Conservation (phyloP, 352 stramenopile genomes). For the Phytophthora syringae region DNA sequence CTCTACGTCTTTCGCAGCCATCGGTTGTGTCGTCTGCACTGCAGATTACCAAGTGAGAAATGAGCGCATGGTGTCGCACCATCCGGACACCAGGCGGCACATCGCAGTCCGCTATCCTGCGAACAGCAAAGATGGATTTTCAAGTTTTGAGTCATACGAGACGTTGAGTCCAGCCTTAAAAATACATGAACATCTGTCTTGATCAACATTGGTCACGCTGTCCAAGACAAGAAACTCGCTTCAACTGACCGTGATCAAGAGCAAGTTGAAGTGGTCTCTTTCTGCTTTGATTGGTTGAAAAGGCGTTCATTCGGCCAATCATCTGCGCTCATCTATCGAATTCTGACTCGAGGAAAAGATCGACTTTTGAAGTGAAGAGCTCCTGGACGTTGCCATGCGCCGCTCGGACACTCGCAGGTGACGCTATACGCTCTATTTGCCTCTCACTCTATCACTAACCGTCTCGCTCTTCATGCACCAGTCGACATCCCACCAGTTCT, state of each 20-base stretch:
- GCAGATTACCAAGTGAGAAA: conserved; percentile 20
- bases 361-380: conserved; percentile 22
- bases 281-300: conserved; percentile 11
- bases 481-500: conserved; percentile 6
- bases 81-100: conserved; percentile 7
- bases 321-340: conserved; percentile 5
- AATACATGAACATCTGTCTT: too few relatives aligned
- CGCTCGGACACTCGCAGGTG: conserved; percentile 30
- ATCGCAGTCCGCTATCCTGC: conserved; percentile 19
- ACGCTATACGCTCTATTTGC: neutral
- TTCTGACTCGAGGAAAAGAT: conserved; percentile 35
- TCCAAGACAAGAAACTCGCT: too few relatives aligned
- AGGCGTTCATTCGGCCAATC: neutral
- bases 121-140: conserved; percentile 20
- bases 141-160: conserved; percentile 9
- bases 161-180: too few relatives aligned
- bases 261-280: neutral
- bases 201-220: too few relatives aligned
- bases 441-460: neutral
- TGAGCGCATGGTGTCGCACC: conserved; percentile 1
- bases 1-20: conserved; percentile 10
- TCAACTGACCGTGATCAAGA: conserved; percentile 1
- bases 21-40: neutral
- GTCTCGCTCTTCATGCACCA: neutral
- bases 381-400: conserved; percentile 18